Evolutionary conservation across 306 rosid genomes (phyloP).

Genomic region (Rosa multiflora): DNA sequence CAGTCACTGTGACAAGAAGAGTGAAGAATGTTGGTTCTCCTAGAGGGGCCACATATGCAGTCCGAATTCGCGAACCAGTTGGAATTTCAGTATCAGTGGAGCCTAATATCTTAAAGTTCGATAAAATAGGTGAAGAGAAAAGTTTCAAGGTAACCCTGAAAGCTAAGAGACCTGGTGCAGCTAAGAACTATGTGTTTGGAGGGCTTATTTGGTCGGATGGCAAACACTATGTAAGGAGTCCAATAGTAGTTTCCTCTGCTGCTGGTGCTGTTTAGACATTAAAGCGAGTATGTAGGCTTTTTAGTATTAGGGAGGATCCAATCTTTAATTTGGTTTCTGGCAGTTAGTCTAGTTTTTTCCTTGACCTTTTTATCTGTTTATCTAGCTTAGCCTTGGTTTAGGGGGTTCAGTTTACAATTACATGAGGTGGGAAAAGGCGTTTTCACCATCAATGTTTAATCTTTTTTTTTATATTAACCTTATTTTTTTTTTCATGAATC

Average conservation of each 20-base stretch:
- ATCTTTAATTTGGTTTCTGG: background rate
- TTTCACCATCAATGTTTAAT: background rate
- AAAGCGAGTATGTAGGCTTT: background rate
- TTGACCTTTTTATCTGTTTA: background rate
- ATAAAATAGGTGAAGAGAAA: slow-evolving; percentile 48
- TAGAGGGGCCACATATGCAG: slow-evolving; percentile 36
- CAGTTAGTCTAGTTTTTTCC: background rate
- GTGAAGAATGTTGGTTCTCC: slow-evolving; percentile 70
- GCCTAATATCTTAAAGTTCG: slow-evolving; percentile 48
- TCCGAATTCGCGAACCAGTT: slow-evolving; percentile 23
- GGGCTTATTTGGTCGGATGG: slow-evolving; percentile 57
- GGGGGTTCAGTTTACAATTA: background rate
- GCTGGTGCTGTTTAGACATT: background rate
- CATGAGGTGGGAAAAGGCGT: no score
- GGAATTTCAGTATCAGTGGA: slow-evolving; percentile 46
- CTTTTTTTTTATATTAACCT: background rate
- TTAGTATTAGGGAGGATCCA: background rate
- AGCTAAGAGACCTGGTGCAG: slow-evolving; percentile 19
- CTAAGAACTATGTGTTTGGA: slow-evolving; percentile 39
- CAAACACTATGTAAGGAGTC: slow-evolving; percentile 59
- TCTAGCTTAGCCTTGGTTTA: background rate
- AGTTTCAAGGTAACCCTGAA: slow-evolving; percentile 46
- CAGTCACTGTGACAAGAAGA: slow-evolving; percentile 43
- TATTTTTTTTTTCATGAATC: background rate
- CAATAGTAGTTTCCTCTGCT: slow-evolving; percentile 43